Evolutionary conservation across 2,329 filamentous ascomycete species (phyloP), one percentile per base, ranked within the genome.

Genomic region (Alternaria novae-zelandiae): DNA sequence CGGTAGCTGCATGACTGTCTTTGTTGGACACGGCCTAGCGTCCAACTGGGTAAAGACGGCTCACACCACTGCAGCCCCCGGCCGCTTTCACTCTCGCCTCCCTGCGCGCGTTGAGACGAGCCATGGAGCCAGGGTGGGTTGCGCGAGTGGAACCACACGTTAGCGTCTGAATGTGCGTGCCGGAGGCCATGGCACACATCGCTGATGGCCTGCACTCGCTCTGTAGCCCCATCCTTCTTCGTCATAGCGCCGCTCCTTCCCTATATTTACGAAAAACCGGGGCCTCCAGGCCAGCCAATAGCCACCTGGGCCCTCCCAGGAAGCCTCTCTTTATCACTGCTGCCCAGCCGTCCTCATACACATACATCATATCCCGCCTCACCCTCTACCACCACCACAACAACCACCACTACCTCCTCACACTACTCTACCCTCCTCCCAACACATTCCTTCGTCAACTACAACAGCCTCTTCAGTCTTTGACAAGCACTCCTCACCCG

Each of bases 281-380:
- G 74, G 71, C 72, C 43, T 57, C 47, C 63, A 47, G 44, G 57
- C 28, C 28, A 66, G 67, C 74, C 77, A 78, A 78, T 78, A 62
- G 67, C 69, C 61, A 47, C 47, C 68, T 62, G 54, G 59, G 64
- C 57, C 66, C 62, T 46, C 53, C 61, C 60, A 55, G 54, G 60
- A 65, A 62, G 61, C 67, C 66, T 56, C 65, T 67, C 70, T 76
- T 76, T 73, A 76, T 77, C 71, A 73, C 71, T 72, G 66, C 62
- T 72, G 74, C 74, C 77, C 75, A 77, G 74, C 74, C 76, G 71
- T 76, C 66, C 67, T 66, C 73, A 73, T 74, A 71, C 65, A 73
- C 70, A 76, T 78, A 76, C 75, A 78, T 78, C 74, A 77, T 77
- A 77, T 72, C 74, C 71, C 72, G 72, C 74, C 75, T 78, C 73